Conservation (phyloP, 352 stramenopile genomes). For the Sclerospora graminicola region DNA sequence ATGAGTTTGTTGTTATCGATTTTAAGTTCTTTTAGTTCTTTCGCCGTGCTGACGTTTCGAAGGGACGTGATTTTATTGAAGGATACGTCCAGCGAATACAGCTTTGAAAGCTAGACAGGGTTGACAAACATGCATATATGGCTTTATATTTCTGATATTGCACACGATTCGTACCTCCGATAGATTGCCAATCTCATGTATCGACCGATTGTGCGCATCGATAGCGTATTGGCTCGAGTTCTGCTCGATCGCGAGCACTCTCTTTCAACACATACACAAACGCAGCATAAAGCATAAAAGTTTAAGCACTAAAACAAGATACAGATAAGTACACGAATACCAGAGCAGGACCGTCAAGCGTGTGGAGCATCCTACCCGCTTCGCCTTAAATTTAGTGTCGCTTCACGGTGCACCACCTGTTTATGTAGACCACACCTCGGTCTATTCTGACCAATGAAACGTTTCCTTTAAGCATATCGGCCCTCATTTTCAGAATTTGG, state of each 20-base stretch:
- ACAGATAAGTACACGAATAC: no score
- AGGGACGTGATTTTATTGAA: conserved; percentile 61
- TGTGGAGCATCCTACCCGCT: no score
- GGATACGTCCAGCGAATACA: conserved; percentile 68
- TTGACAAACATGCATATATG: not conserved
- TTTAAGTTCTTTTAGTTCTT: no score
- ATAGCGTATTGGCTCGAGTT: conserved; percentile 78
- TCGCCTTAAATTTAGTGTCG: no score
- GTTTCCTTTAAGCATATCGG: conserved; percentile 2
- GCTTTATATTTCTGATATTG: not conserved
- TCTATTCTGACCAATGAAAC: conserved; percentile 5
- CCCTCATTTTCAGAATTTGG: conserved; percentile 7
- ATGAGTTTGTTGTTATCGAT: no score
- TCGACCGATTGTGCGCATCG: conserved; percentile 63
- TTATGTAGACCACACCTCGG: conserved; percentile 4
- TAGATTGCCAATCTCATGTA: conserved; percentile 50
- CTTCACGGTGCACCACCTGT: no score
- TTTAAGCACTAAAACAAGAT: no score
- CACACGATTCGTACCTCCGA: conserved; percentile 29
- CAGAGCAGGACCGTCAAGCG: no score
- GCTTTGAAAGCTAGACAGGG: conserved; percentile 38
- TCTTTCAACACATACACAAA: no score
- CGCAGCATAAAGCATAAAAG: no score
- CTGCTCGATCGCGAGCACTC: conserved; percentile 35
- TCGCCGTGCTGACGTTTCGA: conserved; percentile 47